Conservation (phyloP, 371 early-diverging fungal species). For the Dichotomocladium elegans region DNA sequence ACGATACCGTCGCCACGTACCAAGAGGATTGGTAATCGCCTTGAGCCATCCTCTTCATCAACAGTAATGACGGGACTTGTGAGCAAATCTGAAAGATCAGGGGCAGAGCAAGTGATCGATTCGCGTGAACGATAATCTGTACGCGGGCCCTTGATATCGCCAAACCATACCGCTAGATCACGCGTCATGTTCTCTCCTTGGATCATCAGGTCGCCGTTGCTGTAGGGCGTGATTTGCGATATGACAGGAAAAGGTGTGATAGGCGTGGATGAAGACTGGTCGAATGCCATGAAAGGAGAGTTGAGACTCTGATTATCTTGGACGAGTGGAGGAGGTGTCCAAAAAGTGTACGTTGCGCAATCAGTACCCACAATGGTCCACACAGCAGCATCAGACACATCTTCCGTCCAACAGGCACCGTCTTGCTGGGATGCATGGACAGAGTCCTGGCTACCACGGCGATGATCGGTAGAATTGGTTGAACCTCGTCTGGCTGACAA, state of each 20-base stretch:
- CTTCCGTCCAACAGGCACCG: slow-evolving; percentile 73
- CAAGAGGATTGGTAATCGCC: slow-evolving; percentile 53
- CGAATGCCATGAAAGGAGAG: slow-evolving; percentile 12
- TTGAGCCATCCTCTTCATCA: slow-evolving; percentile 25
- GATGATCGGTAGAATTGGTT: slow-evolving; percentile 1
- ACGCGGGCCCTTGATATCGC: slow-evolving; percentile 48
- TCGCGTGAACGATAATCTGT: slow-evolving; percentile 55
- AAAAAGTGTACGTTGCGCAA: slow-evolving; percentile 74
- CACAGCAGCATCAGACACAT: slow-evolving; percentile 82
- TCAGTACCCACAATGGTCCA: slow-evolving; percentile 91
- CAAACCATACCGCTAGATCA: slow-evolving; percentile 71
- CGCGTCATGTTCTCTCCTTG: slow-evolving; percentile 64
- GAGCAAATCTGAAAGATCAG: slow-evolving; percentile 23
- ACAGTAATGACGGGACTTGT: slow-evolving; percentile 15
- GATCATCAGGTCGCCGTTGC: slow-evolving; percentile 25
- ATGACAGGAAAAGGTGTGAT: slow-evolving; percentile 37
- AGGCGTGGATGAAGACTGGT: slow-evolving; percentile 12
- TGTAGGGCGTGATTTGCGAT: background rate
- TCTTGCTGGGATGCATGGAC: slow-evolving; percentile 11
- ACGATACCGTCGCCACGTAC: slow-evolving; percentile 66
- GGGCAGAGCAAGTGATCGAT: slow-evolving; percentile 41
- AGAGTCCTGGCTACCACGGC: slow-evolving; percentile 10
- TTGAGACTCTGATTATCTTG: slow-evolving; percentile 3
- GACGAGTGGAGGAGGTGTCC: slow-evolving; percentile 38
- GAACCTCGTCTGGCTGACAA: background rate